Evolutionary conservation across 139 green algal genomes (phyloP), one percentile per base, ranked within the genome.

Genomic region (Zygnema cylindricum): DNA sequence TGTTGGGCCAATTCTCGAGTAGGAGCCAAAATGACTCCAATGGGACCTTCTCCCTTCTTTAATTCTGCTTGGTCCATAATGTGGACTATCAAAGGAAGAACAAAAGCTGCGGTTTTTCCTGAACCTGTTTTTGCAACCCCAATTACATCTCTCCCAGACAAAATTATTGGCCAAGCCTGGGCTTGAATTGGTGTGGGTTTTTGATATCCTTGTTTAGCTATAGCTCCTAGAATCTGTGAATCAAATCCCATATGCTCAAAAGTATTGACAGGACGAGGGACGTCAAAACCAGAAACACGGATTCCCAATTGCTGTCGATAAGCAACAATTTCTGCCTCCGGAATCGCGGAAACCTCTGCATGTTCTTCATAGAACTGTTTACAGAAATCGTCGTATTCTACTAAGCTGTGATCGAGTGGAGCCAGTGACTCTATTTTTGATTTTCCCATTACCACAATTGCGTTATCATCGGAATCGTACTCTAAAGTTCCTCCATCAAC

Each of bases 81-180:
- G 93, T 99, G 97, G 0, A 96, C 93, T 88, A 99, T 84, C 95
- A 99, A 96, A 69, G 98, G 97, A 78, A 99, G 93, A 82, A 99
- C 95, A 88, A 98, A 99, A 0, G 96, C 97, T 3, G 98, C 92
- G 3, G 97, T 99, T 95, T 99, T 99, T 89, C 97, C 97, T 69
- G 87, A 95, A 76, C 97, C 98, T 1, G 98, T 99, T 93, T 99
- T 99, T 76, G 97, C 97, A 86, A 99, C 96, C 86, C 95, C 98
- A 40, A 99, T 98, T 93, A 96, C 97, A 94, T 99, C 98, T 16
- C 97, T 93, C 33, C 97, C 97, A 11, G 82, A 93, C 96, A 99
- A 98, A 89, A 98, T 98, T 87, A 97, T 94, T 0, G 97, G 97
- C 94, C 99, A 93, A 16, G 95, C 96, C 86, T 98, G 96, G 21